Conservation (phyloP, 2,329 filamentous ascomycete species). For the Fusarium beomiforme region DNA sequence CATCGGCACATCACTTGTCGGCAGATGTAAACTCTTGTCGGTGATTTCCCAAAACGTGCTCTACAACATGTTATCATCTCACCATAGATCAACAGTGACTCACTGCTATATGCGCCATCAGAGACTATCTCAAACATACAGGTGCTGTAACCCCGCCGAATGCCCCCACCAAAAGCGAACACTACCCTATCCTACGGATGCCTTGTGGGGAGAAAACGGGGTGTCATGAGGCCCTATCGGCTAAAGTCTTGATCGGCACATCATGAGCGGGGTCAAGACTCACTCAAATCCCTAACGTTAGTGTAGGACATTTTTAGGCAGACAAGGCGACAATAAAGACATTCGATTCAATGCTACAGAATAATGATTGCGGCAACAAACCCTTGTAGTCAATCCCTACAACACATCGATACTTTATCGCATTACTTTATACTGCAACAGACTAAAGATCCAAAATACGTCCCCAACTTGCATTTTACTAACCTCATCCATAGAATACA, state of each 20-base stretch:
- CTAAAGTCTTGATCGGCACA: slow-evolving; percentile 11
- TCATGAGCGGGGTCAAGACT: slow-evolving; percentile 4
- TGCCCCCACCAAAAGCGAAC: neutral
- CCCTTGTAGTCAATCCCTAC: neutral
- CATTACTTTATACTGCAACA: too few relatives aligned
- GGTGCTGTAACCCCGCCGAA: neutral
- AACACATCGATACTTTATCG: neutral
- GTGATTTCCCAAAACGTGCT: slow-evolving; percentile 1
- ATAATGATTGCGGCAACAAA: neutral
- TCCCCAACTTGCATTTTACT: neutral
- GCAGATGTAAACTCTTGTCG: neutral
- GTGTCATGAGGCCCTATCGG: slow-evolving; percentile 24
- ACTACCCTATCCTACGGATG: slow-evolving; percentile 12
- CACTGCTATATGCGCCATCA: neutral
- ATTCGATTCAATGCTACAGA: neutral
- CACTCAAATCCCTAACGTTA: neutral
- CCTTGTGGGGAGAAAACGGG: slow-evolving; percentile 24
- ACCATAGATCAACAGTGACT: slow-evolving; percentile 15
- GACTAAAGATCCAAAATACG: neutral
- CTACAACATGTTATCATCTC: neutral
- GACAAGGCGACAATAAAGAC: slow-evolving; percentile 5
- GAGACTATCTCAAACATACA: neutral
- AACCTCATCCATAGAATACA: neutral
- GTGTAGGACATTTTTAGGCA: slow-evolving; percentile 10
- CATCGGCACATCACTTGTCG: neutral